A percentile compares a stretch with the other conserved stretches of the same genome.
Conservation (phyloP, 257 asterid genomes). For the Echium plantagineum region DNA sequence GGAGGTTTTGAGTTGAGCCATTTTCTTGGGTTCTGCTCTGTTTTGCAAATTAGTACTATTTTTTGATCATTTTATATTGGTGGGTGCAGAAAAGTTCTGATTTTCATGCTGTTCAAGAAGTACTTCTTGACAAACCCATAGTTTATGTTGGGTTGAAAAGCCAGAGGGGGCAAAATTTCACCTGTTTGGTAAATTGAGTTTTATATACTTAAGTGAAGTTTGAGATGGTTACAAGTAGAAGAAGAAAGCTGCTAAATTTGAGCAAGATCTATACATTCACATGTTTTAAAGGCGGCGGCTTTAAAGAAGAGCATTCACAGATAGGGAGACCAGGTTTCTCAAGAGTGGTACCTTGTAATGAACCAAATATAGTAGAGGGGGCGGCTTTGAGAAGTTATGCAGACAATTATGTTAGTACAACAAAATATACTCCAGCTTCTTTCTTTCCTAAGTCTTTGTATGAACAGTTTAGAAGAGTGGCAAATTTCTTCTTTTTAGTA, state of each 20-base stretch:
- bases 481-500: conserved; percentile 79
- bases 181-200: neutral
- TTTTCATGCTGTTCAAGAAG: conserved; percentile 5
- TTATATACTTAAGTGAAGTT: neutral
- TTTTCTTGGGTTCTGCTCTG: conserved; percentile 14
- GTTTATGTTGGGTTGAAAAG: neutral
- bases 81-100: conserved; percentile 4
- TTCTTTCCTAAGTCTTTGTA: conserved; percentile 81
- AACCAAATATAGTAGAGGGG: conserved; percentile 41
- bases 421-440: conserved; percentile 71
- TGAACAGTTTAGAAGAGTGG: conserved; percentile 95
- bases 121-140: conserved; percentile 6
- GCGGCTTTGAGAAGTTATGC: conserved; percentile 29
- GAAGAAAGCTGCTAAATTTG: conserved; percentile 49
- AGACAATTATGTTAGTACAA: conserved; percentile 57
- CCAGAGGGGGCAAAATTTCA: neutral
- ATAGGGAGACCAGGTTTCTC: conserved; percentile 92
- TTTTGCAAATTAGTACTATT: conserved; percentile 1
- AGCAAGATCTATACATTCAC: conserved; percentile 73
- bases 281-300: conserved; percentile 37
- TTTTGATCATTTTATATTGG: conserved; percentile 6
- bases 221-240: conserved; percentile 33
- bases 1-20: conserved; percentile 4
- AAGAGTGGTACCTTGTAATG: conserved; percentile 69
- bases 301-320: conserved; percentile 49